A percentile compares a stretch with the other conserved stretches of the same genome.
phyloP scores from a whole-genome alignment of 371 early-diverging fungal genomes.

The Phascolomyces articulosus region DNA sequence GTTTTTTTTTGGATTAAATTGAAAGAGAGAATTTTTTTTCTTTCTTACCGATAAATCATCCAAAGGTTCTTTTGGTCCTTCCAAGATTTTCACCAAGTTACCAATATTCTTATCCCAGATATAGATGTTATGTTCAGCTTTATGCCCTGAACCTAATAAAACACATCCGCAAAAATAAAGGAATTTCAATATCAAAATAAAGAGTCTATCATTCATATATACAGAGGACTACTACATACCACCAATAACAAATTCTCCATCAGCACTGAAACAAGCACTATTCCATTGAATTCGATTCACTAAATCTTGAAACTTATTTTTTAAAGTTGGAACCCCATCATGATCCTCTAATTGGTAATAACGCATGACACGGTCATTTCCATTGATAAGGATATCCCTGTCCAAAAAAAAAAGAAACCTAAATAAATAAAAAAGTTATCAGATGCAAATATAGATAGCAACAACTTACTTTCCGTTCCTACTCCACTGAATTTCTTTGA shows the following conservation, averaged over 20 bases:
- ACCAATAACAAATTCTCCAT: slow-evolving; percentile 88
- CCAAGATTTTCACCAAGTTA: slow-evolving; percentile 86
- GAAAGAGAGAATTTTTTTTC: not conserved
- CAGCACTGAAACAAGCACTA: slow-evolving; percentile 79
- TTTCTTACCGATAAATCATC: slow-evolving; percentile 78
- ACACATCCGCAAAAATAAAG: too few relatives aligned
- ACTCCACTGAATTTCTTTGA: slow-evolving; percentile 69
- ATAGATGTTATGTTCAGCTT: slow-evolving; percentile 88
- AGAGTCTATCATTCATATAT: too few relatives aligned
- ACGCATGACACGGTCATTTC: slow-evolving; percentile 75
- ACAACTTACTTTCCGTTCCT: slow-evolving; percentile 48
- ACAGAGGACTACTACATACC: slow-evolving; percentile 31
- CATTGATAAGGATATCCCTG: slow-evolving; percentile 76
- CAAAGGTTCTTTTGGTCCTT: slow-evolving; percentile 90
- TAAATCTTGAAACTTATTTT: slow-evolving; percentile 84
- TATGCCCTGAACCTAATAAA: slow-evolving; percentile 69
- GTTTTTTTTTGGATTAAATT: not conserved
- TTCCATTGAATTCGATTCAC: slow-evolving; percentile 90
- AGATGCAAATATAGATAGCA: too few relatives aligned
- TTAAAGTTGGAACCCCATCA: slow-evolving; percentile 52
- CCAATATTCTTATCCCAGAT: slow-evolving; percentile 89
- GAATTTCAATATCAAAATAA: too few relatives aligned
- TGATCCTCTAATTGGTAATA: slow-evolving; percentile 54
- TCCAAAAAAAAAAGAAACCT: not conserved
- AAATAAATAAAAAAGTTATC: too few relatives aligned